phyloP scores from a whole-genome alignment of 805 yeast genomes.

The Myxozyma sirexii region DNA sequence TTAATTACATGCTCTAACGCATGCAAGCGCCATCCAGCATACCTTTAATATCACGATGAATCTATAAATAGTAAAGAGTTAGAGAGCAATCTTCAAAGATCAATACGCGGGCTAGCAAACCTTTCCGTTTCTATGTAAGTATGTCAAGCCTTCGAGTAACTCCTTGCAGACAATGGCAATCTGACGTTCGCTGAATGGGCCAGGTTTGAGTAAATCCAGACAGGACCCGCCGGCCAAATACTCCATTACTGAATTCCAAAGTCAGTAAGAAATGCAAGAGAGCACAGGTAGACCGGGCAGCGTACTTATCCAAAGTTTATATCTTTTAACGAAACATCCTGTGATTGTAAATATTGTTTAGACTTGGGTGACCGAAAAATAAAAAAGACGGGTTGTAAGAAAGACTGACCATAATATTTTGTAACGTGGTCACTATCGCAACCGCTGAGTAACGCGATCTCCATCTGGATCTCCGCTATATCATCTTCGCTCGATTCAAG shows the following conservation, averaged over 20 bases:
- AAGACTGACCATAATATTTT: constrained; percentile 52
- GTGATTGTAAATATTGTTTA: neutral
- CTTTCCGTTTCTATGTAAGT: constrained; percentile 67
- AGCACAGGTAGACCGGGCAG: neutral
- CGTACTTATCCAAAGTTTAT: constrained; percentile 67
- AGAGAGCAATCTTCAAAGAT: neutral
- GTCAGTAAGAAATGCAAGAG: neutral
- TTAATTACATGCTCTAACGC: neutral
- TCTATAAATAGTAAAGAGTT: constrained; percentile 44
- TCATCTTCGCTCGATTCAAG: constrained; percentile 69
- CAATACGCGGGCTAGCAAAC: too few species aligned
- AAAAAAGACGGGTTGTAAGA: neutral
- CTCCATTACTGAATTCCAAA: constrained; percentile 57
- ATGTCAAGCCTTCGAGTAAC: constrained; percentile 61
- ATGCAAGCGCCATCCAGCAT: neutral
- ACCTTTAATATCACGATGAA: constrained; percentile 84
- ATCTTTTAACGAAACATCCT: constrained; percentile 67
- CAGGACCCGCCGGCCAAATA: constrained; percentile 78
- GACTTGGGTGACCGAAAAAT: too few species aligned
- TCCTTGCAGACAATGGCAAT: constrained; percentile 59
- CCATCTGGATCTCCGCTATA: constrained; percentile 70
- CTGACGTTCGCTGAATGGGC: constrained; percentile 59
- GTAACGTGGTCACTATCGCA: constrained; percentile 68
- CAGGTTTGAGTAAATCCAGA: constrained; percentile 58
- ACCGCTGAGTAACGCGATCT: constrained; percentile 67